These are phyloP conservation scores for Larix kaempferi DNA, from an alignment of 75 land plant species.

Conservation along the genomic window DNA sequence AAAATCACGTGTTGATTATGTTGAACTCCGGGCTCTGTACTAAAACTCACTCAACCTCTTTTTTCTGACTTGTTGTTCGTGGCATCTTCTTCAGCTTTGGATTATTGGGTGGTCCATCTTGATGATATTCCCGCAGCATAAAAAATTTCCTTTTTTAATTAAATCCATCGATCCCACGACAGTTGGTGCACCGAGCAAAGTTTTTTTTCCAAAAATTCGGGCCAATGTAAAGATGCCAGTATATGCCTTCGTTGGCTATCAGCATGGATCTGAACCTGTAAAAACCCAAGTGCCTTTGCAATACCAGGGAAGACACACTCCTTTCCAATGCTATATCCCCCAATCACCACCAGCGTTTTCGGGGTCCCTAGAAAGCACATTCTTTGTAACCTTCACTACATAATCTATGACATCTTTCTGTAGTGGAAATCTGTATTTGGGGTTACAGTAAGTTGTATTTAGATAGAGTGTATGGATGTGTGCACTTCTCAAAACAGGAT, in stretches of 20 bases:
- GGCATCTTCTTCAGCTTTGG: no score
- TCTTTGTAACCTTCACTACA: slow-evolving; percentile 39
- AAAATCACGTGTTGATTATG: no score
- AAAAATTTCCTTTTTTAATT: no score
- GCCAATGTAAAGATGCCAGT: slow-evolving; percentile 50
- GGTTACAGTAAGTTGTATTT: slow-evolving; percentile 82
- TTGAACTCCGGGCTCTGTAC: no score
- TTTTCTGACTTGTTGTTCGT: no score
- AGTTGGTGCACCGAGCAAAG: slow-evolving; percentile 42
- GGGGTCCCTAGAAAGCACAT: slow-evolving; percentile 30
- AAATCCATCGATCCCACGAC: no score
- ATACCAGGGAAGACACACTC: slow-evolving; percentile 69
- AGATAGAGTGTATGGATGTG: slow-evolving; percentile 50
- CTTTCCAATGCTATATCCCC: slow-evolving; percentile 86
- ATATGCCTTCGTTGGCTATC: slow-evolving; percentile 46
- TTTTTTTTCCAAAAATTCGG: slow-evolving; percentile 42
- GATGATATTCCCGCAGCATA: no score
- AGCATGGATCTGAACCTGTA: slow-evolving; percentile 45
- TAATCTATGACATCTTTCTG: slow-evolving; percentile 52
- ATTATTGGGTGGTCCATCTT: no score
- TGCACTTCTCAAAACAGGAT: slow-evolving; percentile 37
- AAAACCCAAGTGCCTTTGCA: slow-evolving; percentile 48
- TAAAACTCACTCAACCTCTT: no score
- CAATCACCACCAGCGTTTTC: slow-evolving; percentile 57
- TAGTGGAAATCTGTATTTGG: slow-evolving; percentile 66